phyloP scores from a whole-genome alignment of 164 flowering plant species.

The Kingdonia uniflora region DNA sequence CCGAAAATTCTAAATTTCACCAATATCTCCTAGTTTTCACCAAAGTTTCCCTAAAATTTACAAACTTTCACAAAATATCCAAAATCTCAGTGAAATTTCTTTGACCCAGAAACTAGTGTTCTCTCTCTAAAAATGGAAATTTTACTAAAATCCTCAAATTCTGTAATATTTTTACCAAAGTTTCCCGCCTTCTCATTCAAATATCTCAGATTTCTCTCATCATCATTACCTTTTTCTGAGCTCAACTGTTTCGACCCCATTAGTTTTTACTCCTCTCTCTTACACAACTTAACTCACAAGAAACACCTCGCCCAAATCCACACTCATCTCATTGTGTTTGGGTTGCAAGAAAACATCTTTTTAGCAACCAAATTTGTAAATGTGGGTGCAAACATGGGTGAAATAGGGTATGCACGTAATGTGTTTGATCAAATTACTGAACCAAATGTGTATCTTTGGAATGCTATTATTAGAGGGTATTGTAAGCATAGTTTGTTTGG shows the following conservation, averaged over 20 bases:
- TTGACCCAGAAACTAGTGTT: too few relatives aligned
- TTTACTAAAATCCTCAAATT: too few relatives aligned
- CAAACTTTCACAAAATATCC: too few relatives aligned
- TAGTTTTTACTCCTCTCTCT: constrained; percentile 17
- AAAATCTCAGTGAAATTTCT: too few relatives aligned
- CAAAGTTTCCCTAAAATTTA: too few relatives aligned
- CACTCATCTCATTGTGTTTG: constrained; percentile 17
- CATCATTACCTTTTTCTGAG: constrained; percentile 4
- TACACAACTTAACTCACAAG: constrained; percentile 13
- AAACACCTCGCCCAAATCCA: constrained; percentile 25
- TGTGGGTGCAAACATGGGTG: constrained; percentile 14
- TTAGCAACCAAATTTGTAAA: constrained; percentile 23
- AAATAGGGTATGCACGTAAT: constrained; percentile 28
- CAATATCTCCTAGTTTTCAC: too few relatives aligned
- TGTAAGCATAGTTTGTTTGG: constrained; percentile 29
- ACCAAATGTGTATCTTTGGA: constrained; percentile 66
- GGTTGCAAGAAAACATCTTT: constrained; percentile 17
- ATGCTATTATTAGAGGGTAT: constrained; percentile 55
- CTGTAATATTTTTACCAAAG: background rate
- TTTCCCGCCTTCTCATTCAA: constrained; percentile 1
- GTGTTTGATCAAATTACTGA: constrained; percentile 59
- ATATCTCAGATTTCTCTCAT: constrained; percentile 11
- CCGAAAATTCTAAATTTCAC: too few relatives aligned
- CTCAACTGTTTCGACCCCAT: constrained; percentile 13
- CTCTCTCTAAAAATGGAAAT: too few relatives aligned